Evolutionary conservation across 805 yeast genomes (phyloP).

Genomic region (Osmozyma mogii): DNA sequence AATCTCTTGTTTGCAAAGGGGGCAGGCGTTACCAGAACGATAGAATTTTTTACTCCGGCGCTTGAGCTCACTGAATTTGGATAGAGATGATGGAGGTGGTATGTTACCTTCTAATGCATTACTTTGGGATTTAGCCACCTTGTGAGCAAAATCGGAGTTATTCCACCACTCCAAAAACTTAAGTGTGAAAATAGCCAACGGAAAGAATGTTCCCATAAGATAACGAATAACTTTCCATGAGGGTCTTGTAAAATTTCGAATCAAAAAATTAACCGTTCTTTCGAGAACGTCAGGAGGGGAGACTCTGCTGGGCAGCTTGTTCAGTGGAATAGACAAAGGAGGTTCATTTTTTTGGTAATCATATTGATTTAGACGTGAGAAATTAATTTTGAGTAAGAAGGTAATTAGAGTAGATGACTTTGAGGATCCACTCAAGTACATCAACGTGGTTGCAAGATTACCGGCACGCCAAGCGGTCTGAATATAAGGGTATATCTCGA

Average conservation of each 20-base stretch:
- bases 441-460: slow-evolving; percentile 50
- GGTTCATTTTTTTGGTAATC: slow-evolving; percentile 39
- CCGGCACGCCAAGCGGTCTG: slow-evolving; percentile 39
- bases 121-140: slow-evolving; percentile 42
- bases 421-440: slow-evolving; percentile 58
- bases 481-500: slow-evolving; percentile 54
- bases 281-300: slow-evolving; percentile 37
- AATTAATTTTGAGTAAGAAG: slow-evolving; percentile 52
- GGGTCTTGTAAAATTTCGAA: slow-evolving; percentile 17
- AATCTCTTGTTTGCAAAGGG: slow-evolving; percentile 57
- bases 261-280: slow-evolving; percentile 18
- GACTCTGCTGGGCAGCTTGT: slow-evolving; percentile 18
- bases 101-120: slow-evolving; percentile 39
- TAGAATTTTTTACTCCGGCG: slow-evolving; percentile 14
- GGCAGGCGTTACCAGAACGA: slow-evolving; percentile 42
- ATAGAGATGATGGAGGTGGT: slow-evolving; percentile 37
- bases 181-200: slow-evolving; percentile 70
- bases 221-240: slow-evolving; percentile 24
- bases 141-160: slow-evolving; percentile 60
- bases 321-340: slow-evolving; percentile 3
- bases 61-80: slow-evolving; percentile 9
- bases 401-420: slow-evolving; percentile 61
- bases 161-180: slow-evolving; percentile 94
- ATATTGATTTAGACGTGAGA: slow-evolving; percentile 49
- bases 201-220: slow-evolving; percentile 51